Conservation (phyloP, 345 rosid species). For the Rhodamnia rubescens region DNA sequence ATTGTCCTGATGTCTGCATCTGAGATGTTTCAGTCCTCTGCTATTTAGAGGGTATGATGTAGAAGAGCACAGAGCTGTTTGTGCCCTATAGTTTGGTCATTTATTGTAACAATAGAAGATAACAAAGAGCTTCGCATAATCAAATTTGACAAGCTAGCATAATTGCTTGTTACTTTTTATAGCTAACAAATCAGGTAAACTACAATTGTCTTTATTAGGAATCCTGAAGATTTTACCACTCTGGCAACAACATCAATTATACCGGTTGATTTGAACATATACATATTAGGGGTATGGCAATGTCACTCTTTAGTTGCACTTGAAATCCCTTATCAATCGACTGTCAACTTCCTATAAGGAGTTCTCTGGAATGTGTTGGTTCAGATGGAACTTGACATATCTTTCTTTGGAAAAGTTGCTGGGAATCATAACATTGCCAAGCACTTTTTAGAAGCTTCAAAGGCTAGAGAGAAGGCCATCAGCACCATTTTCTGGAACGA, state of each 20-base stretch:
- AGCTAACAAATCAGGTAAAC: not conserved
- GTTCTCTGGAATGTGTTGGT: slow-evolving; percentile 1
- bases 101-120: not conserved
- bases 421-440: slow-evolving; percentile 32
- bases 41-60: not conserved
- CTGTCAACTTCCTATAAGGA: not conserved
- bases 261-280: slow-evolving; percentile 81
- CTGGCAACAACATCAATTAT: slow-evolving; percentile 62
- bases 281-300: slow-evolving; percentile 45
- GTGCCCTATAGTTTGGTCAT: not conserved
- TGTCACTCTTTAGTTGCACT: not conserved
- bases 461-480: slow-evolving; percentile 48
- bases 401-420: slow-evolving; percentile 44
- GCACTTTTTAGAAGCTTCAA: slow-evolving; percentile 39
- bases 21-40: not conserved
- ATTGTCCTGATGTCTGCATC: not conserved
- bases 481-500: slow-evolving; percentile 59
- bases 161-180: not conserved
- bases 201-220: slow-evolving; percentile 25
- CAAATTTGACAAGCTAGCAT: not conserved
- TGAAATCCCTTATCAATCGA: not conserved
- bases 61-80: not conserved
- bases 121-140: not conserved
- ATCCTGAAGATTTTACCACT: slow-evolving; percentile 47
- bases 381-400: slow-evolving; percentile 89